Evolutionary conservation across 495 filamentous ascomycete species (phyloP).

Genomic region (Penicillium chermesinum): DNA sequence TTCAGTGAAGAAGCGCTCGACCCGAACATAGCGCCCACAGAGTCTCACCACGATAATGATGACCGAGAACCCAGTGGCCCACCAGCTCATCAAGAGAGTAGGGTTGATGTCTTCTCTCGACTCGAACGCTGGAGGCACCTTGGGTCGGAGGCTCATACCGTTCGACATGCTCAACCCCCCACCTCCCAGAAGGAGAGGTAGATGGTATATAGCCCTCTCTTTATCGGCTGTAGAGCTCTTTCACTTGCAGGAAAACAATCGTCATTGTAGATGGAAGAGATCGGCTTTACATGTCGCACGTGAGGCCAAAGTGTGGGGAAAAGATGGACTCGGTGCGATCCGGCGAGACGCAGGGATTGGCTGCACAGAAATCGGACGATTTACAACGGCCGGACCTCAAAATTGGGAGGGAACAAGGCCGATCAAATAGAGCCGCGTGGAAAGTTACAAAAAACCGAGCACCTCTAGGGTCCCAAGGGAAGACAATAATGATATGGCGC

Average conservation of each 20-base stretch:
- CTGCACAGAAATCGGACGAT: no score
- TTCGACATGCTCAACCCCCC: slow-evolving; percentile 21
- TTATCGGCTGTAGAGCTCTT: not conserved
- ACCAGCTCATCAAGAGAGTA: slow-evolving; percentile 87
- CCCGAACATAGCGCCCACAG: slow-evolving; percentile 71
- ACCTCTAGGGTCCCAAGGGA: no score
- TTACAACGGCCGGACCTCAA: no score
- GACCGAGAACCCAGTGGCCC: slow-evolving; percentile 80
- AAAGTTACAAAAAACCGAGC: no score
- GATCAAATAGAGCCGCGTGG: no score
- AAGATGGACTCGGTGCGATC: slow-evolving; percentile 3
- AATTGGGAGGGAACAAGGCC: no score
- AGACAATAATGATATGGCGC: no score
- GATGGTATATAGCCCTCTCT: not conserved
- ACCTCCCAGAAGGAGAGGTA: slow-evolving; percentile 27
- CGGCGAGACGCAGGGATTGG: slow-evolving; percentile 4
- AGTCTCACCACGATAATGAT: slow-evolving; percentile 75
- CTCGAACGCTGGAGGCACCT: slow-evolving; percentile 53
- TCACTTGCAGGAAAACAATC: not conserved
- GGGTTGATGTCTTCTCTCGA: slow-evolving; percentile 57
- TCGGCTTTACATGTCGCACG: slow-evolving; percentile 24
- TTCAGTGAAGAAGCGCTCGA: slow-evolving; percentile 75
- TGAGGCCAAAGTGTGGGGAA: slow-evolving; percentile 8
- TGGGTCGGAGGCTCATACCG: slow-evolving; percentile 20
- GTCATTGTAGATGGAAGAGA: not conserved